A percentile compares a stretch with the other conserved stretches of the same genome.
These are phyloP conservation scores for Blepharisma undulans DNA, from an alignment of 169 alveolate species.

Conservation along the genomic window DNA sequence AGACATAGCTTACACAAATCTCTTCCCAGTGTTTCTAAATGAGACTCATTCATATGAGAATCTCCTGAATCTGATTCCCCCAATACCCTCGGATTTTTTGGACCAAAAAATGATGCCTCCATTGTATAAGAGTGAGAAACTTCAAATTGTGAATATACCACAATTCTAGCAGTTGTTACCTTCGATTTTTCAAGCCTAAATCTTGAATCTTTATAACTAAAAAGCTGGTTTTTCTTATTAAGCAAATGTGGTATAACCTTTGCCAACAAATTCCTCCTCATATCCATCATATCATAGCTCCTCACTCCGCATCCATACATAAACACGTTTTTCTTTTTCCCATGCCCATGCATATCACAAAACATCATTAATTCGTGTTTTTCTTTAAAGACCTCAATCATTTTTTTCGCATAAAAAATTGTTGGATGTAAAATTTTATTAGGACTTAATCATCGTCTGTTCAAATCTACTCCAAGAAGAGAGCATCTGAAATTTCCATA, in stretches of 20 bases:
- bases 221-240: slow-evolving; percentile 6
- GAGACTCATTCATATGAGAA: background rate
- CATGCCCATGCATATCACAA: slow-evolving; percentile 83
- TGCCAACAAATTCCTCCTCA: background rate
- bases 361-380: slow-evolving; percentile 80
- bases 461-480: slow-evolving; percentile 71
- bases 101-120: slow-evolving; percentile 40
- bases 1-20: background rate
- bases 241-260: slow-evolving; percentile 40
- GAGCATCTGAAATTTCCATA: slow-evolving; percentile 70
- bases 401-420: slow-evolving; percentile 54
- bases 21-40: background rate
- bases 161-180: slow-evolving; percentile 40
- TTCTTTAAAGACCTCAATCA: slow-evolving; percentile 63
- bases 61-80: background rate
- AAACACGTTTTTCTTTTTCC: slow-evolving; percentile 63
- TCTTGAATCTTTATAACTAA: slow-evolving; percentile 43
- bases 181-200: slow-evolving; percentile 44
- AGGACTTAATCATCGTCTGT: slow-evolving; percentile 73
- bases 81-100: background rate
- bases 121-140: slow-evolving; percentile 40
- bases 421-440: slow-evolving; percentile 68
- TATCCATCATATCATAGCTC: background rate
- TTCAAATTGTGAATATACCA: slow-evolving; percentile 35
- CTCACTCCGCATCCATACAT: slow-evolving; percentile 67